Base-by-base conservation (phyloP, 257 asterid species). In the Prunella vulgaris region DNA sequence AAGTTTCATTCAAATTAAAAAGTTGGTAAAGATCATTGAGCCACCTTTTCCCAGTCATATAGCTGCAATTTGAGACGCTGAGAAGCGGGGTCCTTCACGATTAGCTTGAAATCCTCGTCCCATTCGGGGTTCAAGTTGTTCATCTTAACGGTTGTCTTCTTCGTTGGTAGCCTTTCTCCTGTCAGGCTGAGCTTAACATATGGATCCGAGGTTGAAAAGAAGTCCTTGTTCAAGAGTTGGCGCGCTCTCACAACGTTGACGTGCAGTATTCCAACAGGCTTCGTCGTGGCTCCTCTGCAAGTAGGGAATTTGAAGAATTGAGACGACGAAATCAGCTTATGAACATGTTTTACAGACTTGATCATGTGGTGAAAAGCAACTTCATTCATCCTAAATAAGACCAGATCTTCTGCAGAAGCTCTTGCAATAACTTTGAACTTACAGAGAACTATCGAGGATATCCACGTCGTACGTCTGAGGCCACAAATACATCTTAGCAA, bases 41-140 rank as follows among this genome's bases (percentile, higher is more conserved):
- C n/a, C 40, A 38, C 98, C 95, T 89, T 81, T 76, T 92, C 98
- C 96, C 96, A 92, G 70, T 92, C 98, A 24, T 60, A 87, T 53
- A 89, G 86, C 40, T 77, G 83, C 68, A 92, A 22, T 32, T 81
- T 82, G 68, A 92, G 88, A 54, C 74, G 74, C 84, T 92, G 98
- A 35, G 86, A 58, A 25, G 60, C 70, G 20, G 92, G 98, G 56
- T 92, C 94, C 81, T 92, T 92, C 24, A 92, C 88, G 25, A 73
- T 81, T 24, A 92, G 79, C 83, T 86, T 92, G 85, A 92, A 84
- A 44, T 81, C 87, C 72, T 92, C 96, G 7, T 82, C 30, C 98
- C 98, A 92, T 40, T 60, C 84, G 0, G 98, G 96, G 73, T 89
- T 84, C 73, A 92, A 68, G 68, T 76, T 92, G 53, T 87, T 86